phyloP scores from a whole-genome alignment of 2,329 filamentous ascomycete species.

The Raffaelea deltoideospora region DNA sequence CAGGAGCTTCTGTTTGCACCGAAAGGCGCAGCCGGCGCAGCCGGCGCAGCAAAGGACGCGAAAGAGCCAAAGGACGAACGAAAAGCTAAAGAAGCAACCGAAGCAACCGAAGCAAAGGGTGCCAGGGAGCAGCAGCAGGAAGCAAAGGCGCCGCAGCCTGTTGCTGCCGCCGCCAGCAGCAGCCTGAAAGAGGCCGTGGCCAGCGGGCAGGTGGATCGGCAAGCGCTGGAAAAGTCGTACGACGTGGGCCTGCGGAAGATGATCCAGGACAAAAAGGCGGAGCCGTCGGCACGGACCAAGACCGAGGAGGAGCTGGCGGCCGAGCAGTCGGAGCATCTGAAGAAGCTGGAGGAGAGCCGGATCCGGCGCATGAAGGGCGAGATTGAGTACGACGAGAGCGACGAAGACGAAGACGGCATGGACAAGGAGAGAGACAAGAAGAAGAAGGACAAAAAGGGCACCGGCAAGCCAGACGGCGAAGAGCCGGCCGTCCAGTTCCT shows the following conservation, averaged over 20 bases:
- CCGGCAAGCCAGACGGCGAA: slow-evolving; percentile 21
- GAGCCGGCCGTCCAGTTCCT: slow-evolving; percentile 10
- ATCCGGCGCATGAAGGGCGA: slow-evolving; percentile 79
- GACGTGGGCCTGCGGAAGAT: slow-evolving; percentile 71
- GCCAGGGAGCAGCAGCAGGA: too few species aligned
- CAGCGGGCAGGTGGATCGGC: slow-evolving; percentile 35
- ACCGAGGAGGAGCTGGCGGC: slow-evolving; percentile 74
- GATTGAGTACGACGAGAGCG: slow-evolving; percentile 50
- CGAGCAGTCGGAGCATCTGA: slow-evolving; percentile 62
- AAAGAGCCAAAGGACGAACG: too few species aligned
- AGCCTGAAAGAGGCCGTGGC: slow-evolving; percentile 1
- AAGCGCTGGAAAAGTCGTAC: slow-evolving; percentile 70
- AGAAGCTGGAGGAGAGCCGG: slow-evolving; percentile 70
- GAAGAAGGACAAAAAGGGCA: slow-evolving; percentile 57
- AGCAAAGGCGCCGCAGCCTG: slow-evolving; percentile 1
- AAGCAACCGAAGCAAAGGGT: too few species aligned
- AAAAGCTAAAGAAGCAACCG: too few species aligned
- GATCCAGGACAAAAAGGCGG: slow-evolving; percentile 68
- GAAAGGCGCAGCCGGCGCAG: too few species aligned
- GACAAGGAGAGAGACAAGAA: slow-evolving; percentile 21
- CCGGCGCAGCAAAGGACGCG: too few species aligned
- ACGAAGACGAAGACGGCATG: slow-evolving; percentile 30
- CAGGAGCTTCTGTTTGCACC: slow-evolving; percentile 51
- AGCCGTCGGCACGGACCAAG: slow-evolving; percentile 77
- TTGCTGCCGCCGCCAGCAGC: slow-evolving; percentile 13